Evolutionary conservation across 371 early-diverging fungal species (phyloP), one percentile per base, ranked within the genome.

Genomic region (Syncephalastrum monosporum): DNA sequence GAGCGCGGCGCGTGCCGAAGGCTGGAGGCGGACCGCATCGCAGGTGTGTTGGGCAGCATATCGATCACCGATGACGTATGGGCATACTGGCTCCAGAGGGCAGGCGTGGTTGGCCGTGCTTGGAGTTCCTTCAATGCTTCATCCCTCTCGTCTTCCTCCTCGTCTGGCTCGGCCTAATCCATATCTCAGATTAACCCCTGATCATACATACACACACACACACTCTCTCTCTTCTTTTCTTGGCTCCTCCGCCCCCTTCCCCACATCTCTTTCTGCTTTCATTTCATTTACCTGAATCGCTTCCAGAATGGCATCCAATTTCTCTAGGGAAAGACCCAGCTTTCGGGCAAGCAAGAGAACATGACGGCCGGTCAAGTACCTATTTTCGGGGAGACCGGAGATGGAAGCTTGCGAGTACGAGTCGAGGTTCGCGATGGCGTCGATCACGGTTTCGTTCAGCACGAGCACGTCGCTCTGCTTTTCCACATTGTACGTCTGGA

Each of bases 281-380:
- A 24, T 50, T 23, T 38, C 48, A 21, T 21, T 47, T 59, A 64
- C 71, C 56, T 67, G 57, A 0, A 64, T 54, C 17, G 46, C 19
- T 21, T 67, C 63, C 8, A 75, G 45, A 1, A 62, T 19, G 0
- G 27, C 44, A 0, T 53, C 53, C 2, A 75, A 24, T 6, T 45
- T 29, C 0, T 54, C 4, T 1, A 59, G 2, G 4, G 42, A 14
- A 7, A 72, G 53, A 38, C 55, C 23, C 0, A 72, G 47, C 3
- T 55, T 21, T 23, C 55, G 53, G 0, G 76, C 63, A 1, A 75
- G 50, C 8, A 24, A 2, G 0, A 66, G 5, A 10, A 75, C 23
- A 5, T 70, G 64, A 1, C 38, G 21, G 15, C 72, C 71, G 4
- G 71, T 63, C 1, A 75, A 17, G 15, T 19, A n/a, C 3, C 63